Percentiles rank a stretch among this genome's conserved stretches.
These are phyloP conservation scores for Suhomyces faveliae DNA, from an alignment of 805 yeast species.

Conservation along the genomic window DNA sequence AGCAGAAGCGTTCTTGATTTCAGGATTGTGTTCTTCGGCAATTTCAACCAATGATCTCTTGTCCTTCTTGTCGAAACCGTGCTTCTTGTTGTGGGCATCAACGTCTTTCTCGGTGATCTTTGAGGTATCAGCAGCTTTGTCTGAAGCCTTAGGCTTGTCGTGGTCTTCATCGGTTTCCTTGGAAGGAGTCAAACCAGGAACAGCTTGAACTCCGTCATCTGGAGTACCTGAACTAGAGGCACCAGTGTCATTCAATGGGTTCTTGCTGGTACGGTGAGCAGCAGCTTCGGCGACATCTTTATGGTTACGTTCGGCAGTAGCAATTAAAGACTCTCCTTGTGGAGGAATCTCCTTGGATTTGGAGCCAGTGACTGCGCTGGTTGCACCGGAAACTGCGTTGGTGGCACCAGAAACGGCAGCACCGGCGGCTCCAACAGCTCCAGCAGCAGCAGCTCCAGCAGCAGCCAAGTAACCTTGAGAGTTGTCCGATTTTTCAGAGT, in stretches of 20 bases:
- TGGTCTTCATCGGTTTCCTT: slow-evolving; percentile 1
- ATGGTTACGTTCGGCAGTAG: slow-evolving; percentile 16
- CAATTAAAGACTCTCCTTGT: slow-evolving; percentile 19
- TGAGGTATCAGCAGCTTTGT: neutral
- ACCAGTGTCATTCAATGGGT: slow-evolving; percentile 3
- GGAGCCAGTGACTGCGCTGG: neutral
- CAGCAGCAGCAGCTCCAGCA: slow-evolving; percentile 20
- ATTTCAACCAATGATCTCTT: slow-evolving; percentile 26
- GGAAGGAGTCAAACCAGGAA: slow-evolving; percentile 19
- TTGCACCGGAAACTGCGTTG: slow-evolving; percentile 15
- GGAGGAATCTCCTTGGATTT: neutral
- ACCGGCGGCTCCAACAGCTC: slow-evolving; percentile 15
- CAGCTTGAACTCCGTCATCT: slow-evolving; percentile 15
- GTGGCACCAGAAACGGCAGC: slow-evolving; percentile 22
- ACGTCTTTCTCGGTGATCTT: slow-evolving; percentile 23
- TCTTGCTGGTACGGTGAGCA: slow-evolving; percentile 7
- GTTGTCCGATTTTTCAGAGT: neutral
- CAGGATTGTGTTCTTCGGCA: slow-evolving; percentile 24
- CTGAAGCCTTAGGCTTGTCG: slow-evolving; percentile 1
- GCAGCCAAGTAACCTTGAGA: slow-evolving; percentile 9
- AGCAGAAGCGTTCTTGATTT: slow-evolving; percentile 14
- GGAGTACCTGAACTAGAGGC: neutral
- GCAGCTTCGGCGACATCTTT: slow-evolving; percentile 16
- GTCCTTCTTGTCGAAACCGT: slow-evolving; percentile 19
- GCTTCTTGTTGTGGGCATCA: slow-evolving; percentile 28